Evolutionary conservation across 495 filamentous ascomycete genomes (phyloP), one percentile per base, ranked within the genome.

Genomic region (Podospora pseudocomata): DNA sequence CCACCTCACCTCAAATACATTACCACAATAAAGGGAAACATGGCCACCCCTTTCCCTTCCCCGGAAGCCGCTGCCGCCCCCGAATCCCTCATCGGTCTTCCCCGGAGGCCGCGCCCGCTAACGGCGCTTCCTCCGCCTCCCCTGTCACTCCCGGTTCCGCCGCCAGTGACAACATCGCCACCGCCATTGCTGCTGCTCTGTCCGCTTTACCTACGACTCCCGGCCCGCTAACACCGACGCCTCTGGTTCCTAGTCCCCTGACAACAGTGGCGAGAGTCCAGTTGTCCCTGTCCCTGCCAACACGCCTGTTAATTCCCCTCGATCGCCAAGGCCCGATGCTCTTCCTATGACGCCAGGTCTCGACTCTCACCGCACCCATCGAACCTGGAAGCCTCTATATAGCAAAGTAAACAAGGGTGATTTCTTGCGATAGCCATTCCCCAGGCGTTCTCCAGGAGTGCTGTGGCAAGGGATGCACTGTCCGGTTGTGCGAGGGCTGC

Each of bases 381-480:
- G 49, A 0, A 27, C 59, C 6, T 75, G 73, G 73, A 20, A 2
- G 13, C 60, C 67, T 26, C 68, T 28, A 1, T 67, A 64, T 23
- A 69, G 74, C 4, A 67, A 65, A n/a, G 68, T 76, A 6, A 68
- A 66, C 61, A 74, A 71, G 67, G 75, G 74, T 65, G 72, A 75
- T 61, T 61, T 68, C 58, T 5, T 76, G 74, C 65, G 64, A 73
- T 61, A 53, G 39, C 1, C 73, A 71, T 4, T 58, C 74, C 3
- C 63, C 23, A 2, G 72, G 73, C 0, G 65, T 63, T 2, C 63
- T 74, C 0, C 64, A 68, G 5, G 15, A 53, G 15, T 73, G 72
- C 61, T 2, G 7, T 2, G 26, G 3, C 1, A 58, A 58, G n/a
- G 13, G 55, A 7, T 76, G 74, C 69, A 11, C n/a, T 1, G 13